A percentile compares a stretch with the other conserved stretches of the same genome.
Evolutionary conservation across 2,329 filamentous ascomycete genomes (phyloP).

Genomic region (Stagonosporopsis chrysanthemi): DNA sequence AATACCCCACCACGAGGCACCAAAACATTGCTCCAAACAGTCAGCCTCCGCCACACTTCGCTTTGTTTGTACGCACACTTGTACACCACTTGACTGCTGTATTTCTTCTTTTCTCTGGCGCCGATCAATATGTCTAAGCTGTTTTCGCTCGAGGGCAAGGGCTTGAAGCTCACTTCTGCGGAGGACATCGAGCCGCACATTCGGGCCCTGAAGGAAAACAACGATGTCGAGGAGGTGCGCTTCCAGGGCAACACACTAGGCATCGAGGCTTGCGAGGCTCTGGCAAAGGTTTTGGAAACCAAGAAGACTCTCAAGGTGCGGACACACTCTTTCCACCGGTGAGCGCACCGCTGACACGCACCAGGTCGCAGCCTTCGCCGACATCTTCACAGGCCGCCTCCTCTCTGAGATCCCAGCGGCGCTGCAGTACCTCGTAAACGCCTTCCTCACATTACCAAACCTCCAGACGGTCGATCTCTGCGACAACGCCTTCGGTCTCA

Average conservation of each 20-base stretch:
- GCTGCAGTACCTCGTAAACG: conserved; percentile 82
- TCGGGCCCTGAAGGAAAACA: conserved; percentile 72
- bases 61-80: background rate
- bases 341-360: conserved; percentile 42
- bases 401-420: conserved; percentile 93
- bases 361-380: conserved; percentile 83
- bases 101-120: conserved; percentile 7
- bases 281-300: conserved; percentile 82
- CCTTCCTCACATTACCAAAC: conserved; percentile 83
- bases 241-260: conserved; percentile 93
- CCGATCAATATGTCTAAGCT: conserved; percentile 63
- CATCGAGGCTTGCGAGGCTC: conserved; percentile 82
- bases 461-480: conserved; percentile 94
- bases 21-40: conserved; percentile 36
- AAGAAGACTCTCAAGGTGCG: conserved; percentile 80
- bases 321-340: conserved; percentile 1
- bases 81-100: background rate
- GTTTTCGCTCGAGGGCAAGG: conserved; percentile 91
- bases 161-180: conserved; percentile 89
- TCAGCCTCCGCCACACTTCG: conserved; percentile 10
- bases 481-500: conserved; percentile 97
- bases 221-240: conserved; percentile 82
- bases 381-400: conserved; percentile 96
- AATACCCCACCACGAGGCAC: conserved; percentile 39
- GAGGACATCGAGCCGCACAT: conserved; percentile 88